Percentiles rank a stretch among this genome's conserved stretches.
These are phyloP conservation scores for Aspergillus egyptiacus DNA, from an alignment of 495 filamentous ascomycete species.

Conservation along the genomic window DNA sequence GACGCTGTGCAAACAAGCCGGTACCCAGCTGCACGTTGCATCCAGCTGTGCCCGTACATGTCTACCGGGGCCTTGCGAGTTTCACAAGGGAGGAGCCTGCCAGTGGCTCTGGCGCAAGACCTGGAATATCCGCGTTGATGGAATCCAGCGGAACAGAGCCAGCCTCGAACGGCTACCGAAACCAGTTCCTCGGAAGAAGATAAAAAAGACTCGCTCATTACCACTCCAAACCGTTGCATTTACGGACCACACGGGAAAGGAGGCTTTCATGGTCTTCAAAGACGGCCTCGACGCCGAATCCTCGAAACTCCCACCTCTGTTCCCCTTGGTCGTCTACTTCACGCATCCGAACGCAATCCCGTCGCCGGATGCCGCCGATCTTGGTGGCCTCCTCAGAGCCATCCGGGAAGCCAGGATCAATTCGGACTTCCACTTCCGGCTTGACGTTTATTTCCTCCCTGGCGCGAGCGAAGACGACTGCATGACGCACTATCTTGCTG, in stretches of 20 bases:
- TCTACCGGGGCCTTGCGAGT: neutral
- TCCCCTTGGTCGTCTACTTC: neutral
- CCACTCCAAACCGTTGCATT: neutral
- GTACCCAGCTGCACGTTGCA: neutral
- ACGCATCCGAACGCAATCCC: neutral
- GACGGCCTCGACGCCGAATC: neutral
- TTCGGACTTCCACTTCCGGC: neutral
- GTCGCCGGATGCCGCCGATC: neutral
- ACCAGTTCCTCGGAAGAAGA: neutral
- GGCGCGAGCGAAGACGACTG: neutral
- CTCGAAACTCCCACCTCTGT: neutral
- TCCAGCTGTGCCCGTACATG: neutral
- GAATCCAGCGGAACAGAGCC: neutral
- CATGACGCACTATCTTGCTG: neutral
- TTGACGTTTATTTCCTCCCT: neutral
- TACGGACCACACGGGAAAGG: neutral
- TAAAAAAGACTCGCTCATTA: neutral
- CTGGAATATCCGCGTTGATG: neutral
- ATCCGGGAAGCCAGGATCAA: neutral
- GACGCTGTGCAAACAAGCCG: neutral
- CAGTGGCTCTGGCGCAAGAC: neutral
- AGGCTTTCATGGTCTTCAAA: conserved; percentile 1
- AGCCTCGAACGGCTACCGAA: neutral
- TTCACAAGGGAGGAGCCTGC: neutral
- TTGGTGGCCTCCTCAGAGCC: neutral